phyloP scores from a whole-genome alignment of 805 yeast genomes.

The Kazachstania viticola region DNA sequence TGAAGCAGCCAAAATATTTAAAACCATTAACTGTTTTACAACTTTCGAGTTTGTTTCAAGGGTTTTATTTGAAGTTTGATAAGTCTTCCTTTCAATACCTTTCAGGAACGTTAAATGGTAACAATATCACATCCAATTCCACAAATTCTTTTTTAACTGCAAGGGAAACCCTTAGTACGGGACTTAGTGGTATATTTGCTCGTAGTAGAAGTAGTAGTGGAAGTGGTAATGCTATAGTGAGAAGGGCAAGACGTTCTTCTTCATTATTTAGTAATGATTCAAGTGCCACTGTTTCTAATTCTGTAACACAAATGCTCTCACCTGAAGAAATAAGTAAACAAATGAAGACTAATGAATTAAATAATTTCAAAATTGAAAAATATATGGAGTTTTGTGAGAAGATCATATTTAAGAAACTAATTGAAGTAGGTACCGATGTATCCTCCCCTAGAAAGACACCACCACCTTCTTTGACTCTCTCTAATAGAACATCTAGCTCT shows the following conservation, averaged over 20 bases:
- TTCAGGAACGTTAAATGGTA: slow-evolving; percentile 1
- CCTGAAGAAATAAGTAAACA: slow-evolving; percentile 24
- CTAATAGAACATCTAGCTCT: not conserved
- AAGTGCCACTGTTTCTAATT: slow-evolving; percentile 5
- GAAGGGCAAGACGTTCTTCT: slow-evolving; percentile 21
- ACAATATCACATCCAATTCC: not conserved
- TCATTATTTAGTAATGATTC: slow-evolving; percentile 21
- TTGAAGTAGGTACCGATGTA: slow-evolving; percentile 25
- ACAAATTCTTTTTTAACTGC: slow-evolving; percentile 14
- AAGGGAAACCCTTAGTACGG: slow-evolving; percentile 23
- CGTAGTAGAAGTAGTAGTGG: slow-evolving; percentile 24
- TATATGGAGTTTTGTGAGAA: slow-evolving; percentile 24
- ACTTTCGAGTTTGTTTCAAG: slow-evolving; percentile 22
- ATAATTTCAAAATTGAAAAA: slow-evolving; percentile 18
- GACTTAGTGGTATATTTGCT: slow-evolving; percentile 26
- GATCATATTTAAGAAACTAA: slow-evolving; percentile 17
- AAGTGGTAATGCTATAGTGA: slow-evolving; percentile 7
- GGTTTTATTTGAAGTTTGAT: slow-evolving; percentile 22
- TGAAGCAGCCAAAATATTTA: slow-evolving; percentile 26
- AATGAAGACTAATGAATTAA: slow-evolving; percentile 15
- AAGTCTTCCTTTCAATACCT: slow-evolving; percentile 21
- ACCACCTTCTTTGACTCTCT: not conserved
- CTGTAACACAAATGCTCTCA: slow-evolving; percentile 18
- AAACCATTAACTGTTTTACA: slow-evolving; percentile 22
- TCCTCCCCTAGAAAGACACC: slow-evolving; percentile 6